A percentile compares a stretch with the other conserved stretches of the same genome.
These are phyloP conservation scores for Cyclospora cayetanensis DNA, from an alignment of 169 alveolate genomes.

Conservation along the genomic window DNA sequence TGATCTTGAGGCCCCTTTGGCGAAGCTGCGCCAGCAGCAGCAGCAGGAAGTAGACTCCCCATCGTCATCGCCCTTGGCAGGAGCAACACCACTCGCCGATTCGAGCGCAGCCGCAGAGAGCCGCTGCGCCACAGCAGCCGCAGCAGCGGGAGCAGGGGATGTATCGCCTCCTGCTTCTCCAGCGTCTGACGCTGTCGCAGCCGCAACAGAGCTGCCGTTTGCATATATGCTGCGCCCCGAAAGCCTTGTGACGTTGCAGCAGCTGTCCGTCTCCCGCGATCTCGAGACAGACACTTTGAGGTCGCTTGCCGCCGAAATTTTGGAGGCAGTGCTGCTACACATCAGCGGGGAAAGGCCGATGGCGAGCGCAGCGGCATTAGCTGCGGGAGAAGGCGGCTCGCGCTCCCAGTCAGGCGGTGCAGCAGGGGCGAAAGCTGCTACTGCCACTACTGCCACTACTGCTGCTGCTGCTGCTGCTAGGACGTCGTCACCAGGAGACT, in stretches of 20 bases:
- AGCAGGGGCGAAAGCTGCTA: no score
- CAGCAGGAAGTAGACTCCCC: background rate
- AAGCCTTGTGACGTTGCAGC: background rate
- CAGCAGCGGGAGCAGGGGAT: background rate
- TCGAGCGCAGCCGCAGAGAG: background rate
- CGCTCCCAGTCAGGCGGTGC: no score
- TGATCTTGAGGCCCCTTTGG: background rate
- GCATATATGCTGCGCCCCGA: conserved; percentile 13
- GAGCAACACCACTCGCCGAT: no score
- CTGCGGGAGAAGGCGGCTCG: no score
- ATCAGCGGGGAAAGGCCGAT: background rate
- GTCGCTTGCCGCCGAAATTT: background rate
- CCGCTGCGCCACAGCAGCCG: background rate
- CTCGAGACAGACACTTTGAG: background rate
- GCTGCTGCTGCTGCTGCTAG: background rate
- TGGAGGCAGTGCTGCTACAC: background rate
- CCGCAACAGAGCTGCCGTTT: conserved; percentile 13
- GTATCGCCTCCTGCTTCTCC: background rate
- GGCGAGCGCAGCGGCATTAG: background rate
- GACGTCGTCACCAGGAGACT: background rate
- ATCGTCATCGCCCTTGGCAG: background rate
- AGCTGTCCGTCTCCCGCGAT: background rate
- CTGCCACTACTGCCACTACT: no score
- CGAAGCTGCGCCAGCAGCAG: conserved; percentile 28
- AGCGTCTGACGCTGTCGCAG: conserved; percentile 9